Evolutionary conservation across 2,329 filamentous ascomycete genomes (phyloP).

Genomic region (Penicillium sp.): DNA sequence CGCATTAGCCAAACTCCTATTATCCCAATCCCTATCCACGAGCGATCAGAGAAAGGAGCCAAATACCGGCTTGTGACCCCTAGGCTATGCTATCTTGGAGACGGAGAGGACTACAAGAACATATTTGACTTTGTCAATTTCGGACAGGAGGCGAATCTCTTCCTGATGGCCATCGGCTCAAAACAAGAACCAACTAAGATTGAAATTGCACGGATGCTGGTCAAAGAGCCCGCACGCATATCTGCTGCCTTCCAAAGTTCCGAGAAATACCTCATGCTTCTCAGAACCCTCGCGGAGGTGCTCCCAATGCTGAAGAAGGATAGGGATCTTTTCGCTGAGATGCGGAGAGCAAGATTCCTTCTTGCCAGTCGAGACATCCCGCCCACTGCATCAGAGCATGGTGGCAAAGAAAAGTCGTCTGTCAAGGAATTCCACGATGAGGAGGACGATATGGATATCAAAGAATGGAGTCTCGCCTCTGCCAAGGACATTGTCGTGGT

Average conservation of each 20-base stretch:
- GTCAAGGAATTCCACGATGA: conserved; percentile 50
- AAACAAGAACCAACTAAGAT: conserved; percentile 85
- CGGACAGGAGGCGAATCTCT: conserved; percentile 80
- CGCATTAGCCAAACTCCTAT: conserved; percentile 66
- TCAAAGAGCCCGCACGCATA: conserved; percentile 77
- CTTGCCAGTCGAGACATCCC: conserved; percentile 77
- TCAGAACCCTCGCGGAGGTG: conserved; percentile 77
- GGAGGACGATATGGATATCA: conserved; percentile 65
- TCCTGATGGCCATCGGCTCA: conserved; percentile 83
- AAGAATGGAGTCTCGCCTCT: conserved; percentile 74
- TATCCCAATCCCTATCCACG: conserved; percentile 60
- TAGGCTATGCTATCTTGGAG: conserved; percentile 75
- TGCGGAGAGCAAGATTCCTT: conserved; percentile 74
- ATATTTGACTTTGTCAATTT: conserved; percentile 99
- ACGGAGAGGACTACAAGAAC: conserved; percentile 70
- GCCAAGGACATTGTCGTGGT: conserved; percentile 73
- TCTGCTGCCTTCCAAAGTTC: conserved; percentile 75
- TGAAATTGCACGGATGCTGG: conserved; percentile 82
- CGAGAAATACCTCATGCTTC: conserved; percentile 81
- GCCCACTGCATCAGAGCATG: conserved; percentile 25
- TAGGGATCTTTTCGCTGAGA: conserved; percentile 71
- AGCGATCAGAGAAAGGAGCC: conserved; percentile 43
- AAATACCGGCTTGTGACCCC: conserved; percentile 63
- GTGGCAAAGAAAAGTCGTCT: conserved; percentile 17
- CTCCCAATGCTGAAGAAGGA: conserved; percentile 70